phyloP scores from a whole-genome alignment of 257 asterid species.

The Anisodus tanguticus region DNA sequence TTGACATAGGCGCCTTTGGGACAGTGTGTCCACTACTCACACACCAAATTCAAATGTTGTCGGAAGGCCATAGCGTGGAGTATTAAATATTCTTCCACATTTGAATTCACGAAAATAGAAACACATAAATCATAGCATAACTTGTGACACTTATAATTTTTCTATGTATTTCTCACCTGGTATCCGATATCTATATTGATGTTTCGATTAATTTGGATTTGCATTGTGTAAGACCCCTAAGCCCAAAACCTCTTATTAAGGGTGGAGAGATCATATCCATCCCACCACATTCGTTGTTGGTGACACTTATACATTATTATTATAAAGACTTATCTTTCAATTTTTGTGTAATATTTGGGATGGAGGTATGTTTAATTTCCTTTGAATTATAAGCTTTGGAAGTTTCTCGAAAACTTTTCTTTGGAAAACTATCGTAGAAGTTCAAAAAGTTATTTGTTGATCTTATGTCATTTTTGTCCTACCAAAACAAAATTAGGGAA shows the following conservation, averaged over 20 bases:
- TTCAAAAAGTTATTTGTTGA: no score
- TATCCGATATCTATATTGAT: no score
- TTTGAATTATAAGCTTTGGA: not conserved
- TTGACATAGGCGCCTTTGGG: not conserved
- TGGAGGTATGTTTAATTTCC: not conserved
- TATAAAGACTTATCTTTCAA: not conserved
- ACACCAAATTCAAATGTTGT: slow-evolving; percentile 21
- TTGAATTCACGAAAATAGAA: not conserved
- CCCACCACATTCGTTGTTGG: no score
- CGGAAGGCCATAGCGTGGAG: not conserved
- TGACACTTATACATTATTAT: no score
- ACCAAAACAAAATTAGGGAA: no score
- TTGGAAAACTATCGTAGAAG: not conserved
- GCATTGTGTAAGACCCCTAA: no score
- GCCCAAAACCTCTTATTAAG: no score
- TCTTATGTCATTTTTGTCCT: no score
- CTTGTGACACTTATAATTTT: no score
- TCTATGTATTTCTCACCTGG: no score
- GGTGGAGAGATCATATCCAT: no score
- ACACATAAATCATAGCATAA: not conserved
- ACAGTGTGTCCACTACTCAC: not conserved
- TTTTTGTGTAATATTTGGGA: not conserved
- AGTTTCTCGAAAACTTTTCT: not conserved
- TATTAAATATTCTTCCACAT: not conserved
- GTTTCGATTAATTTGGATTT: no score